phyloP scores from a whole-genome alignment of 768 basidiomycete species.

The Lepiota venenata region DNA sequence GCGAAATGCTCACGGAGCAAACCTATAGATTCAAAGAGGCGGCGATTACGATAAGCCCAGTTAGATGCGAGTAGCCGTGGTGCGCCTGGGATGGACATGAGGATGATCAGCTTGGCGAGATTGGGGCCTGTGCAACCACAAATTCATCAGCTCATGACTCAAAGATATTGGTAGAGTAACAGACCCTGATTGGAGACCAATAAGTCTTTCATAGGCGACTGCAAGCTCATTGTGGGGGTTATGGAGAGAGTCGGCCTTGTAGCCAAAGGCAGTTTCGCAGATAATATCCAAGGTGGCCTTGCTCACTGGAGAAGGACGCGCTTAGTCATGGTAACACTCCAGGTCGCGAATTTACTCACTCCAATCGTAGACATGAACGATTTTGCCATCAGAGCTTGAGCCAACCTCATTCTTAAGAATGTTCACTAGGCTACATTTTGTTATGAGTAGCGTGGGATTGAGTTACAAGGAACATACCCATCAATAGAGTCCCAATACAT shows the following conservation, averaged over 20 bases:
- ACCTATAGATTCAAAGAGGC: slow-evolving; percentile 15
- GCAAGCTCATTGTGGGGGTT: slow-evolving; percentile 36
- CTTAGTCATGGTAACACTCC: neutral
- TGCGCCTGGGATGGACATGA: slow-evolving; percentile 27
- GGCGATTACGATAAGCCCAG: slow-evolving; percentile 25
- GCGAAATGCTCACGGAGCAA: slow-evolving; percentile 13
- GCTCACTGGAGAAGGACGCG: slow-evolving; percentile 25
- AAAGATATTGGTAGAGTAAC: neutral
- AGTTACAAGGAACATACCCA: slow-evolving; percentile 21
- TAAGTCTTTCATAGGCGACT: slow-evolving; percentile 30
- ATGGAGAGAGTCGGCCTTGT: slow-evolving; percentile 31
- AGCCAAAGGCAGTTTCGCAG: slow-evolving; percentile 37
- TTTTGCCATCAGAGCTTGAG: slow-evolving; percentile 19
- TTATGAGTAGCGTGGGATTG: neutral
- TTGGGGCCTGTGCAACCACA: slow-evolving; percentile 19
- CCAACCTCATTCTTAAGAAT: slow-evolving; percentile 19
- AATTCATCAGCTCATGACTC: too few relatives aligned
- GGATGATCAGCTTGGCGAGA: slow-evolving; percentile 24
- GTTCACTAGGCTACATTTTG: neutral
- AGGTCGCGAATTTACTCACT: slow-evolving; percentile 20
- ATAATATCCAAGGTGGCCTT: slow-evolving; percentile 41
- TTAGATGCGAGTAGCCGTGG: slow-evolving; percentile 20
- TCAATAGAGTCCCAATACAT: slow-evolving; percentile 40
- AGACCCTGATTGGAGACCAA: slow-evolving; percentile 29
- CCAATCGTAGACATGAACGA: slow-evolving; percentile 34